Base-by-base conservation (phyloP, 2,329 filamentous ascomycete species). In the Fusarium irregulare region DNA sequence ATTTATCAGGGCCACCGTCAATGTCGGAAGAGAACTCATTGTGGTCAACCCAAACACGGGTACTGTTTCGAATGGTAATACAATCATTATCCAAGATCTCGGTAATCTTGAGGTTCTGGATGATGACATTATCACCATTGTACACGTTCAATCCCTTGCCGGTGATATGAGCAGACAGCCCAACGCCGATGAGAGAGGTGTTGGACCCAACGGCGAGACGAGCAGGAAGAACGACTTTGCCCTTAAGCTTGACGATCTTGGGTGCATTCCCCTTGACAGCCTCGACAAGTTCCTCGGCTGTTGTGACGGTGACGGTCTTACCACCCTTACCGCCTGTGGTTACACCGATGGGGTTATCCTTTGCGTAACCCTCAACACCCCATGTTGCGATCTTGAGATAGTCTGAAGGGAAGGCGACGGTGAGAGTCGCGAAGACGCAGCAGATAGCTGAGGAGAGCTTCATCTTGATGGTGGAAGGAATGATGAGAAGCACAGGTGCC, bases 41-140 rank as follows among this genome's bases (percentile, higher is more conserved):
- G 68, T 85, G 83, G 53, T 85, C 83, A 25, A 85, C 74, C 83
- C 83, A 85, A 1, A 84, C 80, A 4, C 82, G 75, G 3, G 81
- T 84, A 27, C 79, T 78, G 75, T 83, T 81, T n/a, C 79, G 78
- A 37, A 84, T 78, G 7, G 80, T 81, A 58, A 85, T 81, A 63
- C 78, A 77, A 58, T 85, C 83, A 18, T 80, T 79, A 49, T 78
- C 81, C 6, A 78, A 46, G 32, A 83, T 81, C 47, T 79, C 70
- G 57, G 70, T 74, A 40, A 78, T 77, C 64, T 78, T 78, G 20
- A 78, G 54, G 64, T 83, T 83, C 44, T 80, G 80, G 14, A 83
- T 65, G 42, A 83, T 80, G 13, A 83, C 79, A 50, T 83, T 83
- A 28, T 77, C 76, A 7, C 74, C 75, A 13, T 79, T 72, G 32